Evolutionary conservation across 2,329 filamentous ascomycete genomes (phyloP).

Genomic region (Hypoxylon sp.): DNA sequence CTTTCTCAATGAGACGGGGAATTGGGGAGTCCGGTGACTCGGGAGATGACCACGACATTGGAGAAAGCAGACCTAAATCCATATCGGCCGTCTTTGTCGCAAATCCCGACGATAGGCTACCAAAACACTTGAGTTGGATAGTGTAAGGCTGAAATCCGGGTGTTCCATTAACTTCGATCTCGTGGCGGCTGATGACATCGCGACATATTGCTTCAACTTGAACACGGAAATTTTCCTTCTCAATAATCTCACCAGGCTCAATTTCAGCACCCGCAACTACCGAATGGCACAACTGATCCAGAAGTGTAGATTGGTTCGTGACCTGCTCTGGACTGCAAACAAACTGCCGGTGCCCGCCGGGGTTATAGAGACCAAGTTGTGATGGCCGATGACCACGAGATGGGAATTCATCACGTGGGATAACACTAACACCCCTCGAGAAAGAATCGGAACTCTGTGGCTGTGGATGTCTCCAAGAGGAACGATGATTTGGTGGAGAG

Average conservation of each 20-base stretch:
- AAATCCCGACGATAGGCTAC: constrained; percentile 86
- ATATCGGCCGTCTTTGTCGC: constrained; percentile 90
- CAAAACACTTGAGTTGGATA: constrained; percentile 82
- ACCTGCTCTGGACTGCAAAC: constrained; percentile 59
- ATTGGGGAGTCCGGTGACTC: constrained; percentile 71
- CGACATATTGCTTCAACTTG: constrained; percentile 75
- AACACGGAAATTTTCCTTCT: constrained; percentile 78
- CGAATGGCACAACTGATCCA: constrained; percentile 62
- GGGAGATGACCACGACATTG: constrained; percentile 66
- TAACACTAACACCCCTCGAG: constrained; percentile 42
- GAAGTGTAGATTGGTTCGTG: constrained; percentile 60
- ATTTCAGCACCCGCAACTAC: constrained; percentile 74
- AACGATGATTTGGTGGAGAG: constrained; percentile 35
- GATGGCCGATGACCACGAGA: constrained; percentile 42
- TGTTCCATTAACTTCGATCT: constrained; percentile 57
- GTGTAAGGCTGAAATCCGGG: constrained; percentile 64
- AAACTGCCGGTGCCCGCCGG: constrained; percentile 48
- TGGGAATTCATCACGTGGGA: constrained; percentile 46
- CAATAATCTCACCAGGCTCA: constrained; percentile 69
- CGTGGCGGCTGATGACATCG: constrained; percentile 66
- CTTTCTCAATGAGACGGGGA: constrained; percentile 80
- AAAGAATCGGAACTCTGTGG: constrained; percentile 26
- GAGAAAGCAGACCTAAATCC: constrained; percentile 84
- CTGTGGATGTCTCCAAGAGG: constrained; percentile 46
- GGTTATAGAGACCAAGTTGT: constrained; percentile 52